Percentiles rank a stretch among this genome's conserved stretches.
phyloP scores from a whole-genome alignment of 2,329 filamentous ascomycete species.

The Geosmithia morbida region DNA sequence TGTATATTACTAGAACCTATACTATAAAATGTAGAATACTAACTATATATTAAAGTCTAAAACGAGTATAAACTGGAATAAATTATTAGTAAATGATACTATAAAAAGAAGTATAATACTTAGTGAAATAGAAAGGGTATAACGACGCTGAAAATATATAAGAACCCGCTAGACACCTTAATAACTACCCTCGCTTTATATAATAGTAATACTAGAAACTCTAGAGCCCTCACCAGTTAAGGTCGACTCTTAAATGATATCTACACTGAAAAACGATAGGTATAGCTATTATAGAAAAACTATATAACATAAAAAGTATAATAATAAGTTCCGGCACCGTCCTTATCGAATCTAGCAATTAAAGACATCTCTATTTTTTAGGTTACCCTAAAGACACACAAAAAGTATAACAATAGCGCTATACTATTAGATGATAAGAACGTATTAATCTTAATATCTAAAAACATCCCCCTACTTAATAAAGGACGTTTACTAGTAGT shows the following conservation, averaged over 20 bases:
- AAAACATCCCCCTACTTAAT: too few species aligned
- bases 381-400: too few species aligned
- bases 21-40: conserved; percentile 2
- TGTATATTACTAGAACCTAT: too few species aligned
- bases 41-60: conserved; percentile 3
- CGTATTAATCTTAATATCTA: background rate
- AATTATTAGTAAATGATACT: conserved; percentile 4
- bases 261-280: background rate
- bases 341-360: too few species aligned
- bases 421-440: background rate
- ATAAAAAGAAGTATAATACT: too few species aligned
- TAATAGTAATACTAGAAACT: conserved; percentile 2
- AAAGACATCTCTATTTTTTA: too few species aligned
- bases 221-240: background rate
- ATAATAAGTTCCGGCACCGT: too few species aligned
- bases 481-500: background rate
- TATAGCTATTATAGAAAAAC: too few species aligned
- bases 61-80: conserved; percentile 5
- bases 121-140: conserved; percentile 8
- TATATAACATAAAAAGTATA: too few species aligned
- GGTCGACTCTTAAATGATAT: background rate
- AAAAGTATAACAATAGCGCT: too few species aligned
- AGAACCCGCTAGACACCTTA: conserved; percentile 5
- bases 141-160: conserved; percentile 7
- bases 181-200: conserved; percentile 2